Conservation (phyloP, 768 basidiomycete genomes). For the Termitomyces sp. region DNA sequence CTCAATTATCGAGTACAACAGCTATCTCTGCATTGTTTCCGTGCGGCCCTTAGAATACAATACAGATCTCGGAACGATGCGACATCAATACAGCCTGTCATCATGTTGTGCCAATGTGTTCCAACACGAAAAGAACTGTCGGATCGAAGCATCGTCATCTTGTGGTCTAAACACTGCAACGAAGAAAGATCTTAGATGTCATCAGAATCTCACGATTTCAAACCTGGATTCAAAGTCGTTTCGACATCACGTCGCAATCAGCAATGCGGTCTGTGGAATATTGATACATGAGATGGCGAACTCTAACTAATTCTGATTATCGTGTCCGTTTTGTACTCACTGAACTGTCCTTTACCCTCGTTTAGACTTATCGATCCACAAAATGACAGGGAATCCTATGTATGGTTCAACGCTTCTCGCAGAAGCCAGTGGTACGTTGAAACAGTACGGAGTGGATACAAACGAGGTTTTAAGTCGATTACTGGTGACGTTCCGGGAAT, state of each 20-base stretch:
- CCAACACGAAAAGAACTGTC: too few species aligned
- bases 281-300: background rate
- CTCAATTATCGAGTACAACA: too few species aligned
- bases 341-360: background rate
- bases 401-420: background rate
- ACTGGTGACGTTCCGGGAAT: background rate
- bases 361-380: background rate
- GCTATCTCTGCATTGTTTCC: too few species aligned
- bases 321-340: background rate
- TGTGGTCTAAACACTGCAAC: too few species aligned
- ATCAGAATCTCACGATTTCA: too few species aligned
- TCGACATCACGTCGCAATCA: background rate
- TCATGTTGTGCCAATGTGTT: too few species aligned
- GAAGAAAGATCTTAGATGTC: too few species aligned
- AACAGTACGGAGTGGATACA: background rate
- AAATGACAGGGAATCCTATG: background rate
- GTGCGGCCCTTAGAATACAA: too few species aligned
- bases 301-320: background rate
- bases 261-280: background rate
- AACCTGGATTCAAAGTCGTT: too few species aligned
- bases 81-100: too few species aligned
- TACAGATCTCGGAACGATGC: too few species aligned
- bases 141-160: too few species aligned
- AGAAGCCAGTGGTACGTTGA: background rate
- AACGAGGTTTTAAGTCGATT: background rate